A percentile compares a stretch with the other conserved stretches of the same genome.
Evolutionary conservation across 2,329 filamentous ascomycete genomes (phyloP).

Genomic region (Diaporthe citri): DNA sequence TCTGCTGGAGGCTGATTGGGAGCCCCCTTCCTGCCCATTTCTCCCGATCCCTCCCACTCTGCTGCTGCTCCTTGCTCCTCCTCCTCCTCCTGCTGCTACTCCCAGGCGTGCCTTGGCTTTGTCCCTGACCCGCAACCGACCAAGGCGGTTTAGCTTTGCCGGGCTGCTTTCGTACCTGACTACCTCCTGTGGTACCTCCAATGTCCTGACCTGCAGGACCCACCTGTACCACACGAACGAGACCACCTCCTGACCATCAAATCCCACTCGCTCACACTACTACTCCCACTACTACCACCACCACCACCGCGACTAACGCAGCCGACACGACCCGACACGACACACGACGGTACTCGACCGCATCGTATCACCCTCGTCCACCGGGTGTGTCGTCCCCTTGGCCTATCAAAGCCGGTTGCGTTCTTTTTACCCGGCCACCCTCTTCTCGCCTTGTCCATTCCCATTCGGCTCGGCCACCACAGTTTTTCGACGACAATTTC

Average conservation of each 20-base stretch:
- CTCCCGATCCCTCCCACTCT: background rate
- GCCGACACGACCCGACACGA: background rate
- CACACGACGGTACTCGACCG: background rate
- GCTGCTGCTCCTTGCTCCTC: background rate
- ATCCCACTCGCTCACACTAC: background rate
- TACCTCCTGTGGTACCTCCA: background rate
- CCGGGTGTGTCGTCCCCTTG: background rate
- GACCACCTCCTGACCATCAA: slow-evolving; percentile 11
- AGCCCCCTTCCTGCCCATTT: background rate
- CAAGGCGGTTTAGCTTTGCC: slow-evolving; percentile 16
- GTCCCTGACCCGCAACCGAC: slow-evolving; percentile 13
- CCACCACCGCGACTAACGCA: background rate
- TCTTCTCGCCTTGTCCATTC: background rate
- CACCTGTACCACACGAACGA: slow-evolving; percentile 5
- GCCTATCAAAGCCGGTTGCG: background rate
- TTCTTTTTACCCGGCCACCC: background rate
- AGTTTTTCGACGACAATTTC: slow-evolving; percentile 16
- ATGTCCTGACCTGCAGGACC: slow-evolving; percentile 4
- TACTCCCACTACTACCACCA: background rate
- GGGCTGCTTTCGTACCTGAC: slow-evolving; percentile 20
- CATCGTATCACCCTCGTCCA: background rate
- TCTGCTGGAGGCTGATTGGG: background rate
- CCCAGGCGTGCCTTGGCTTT: slow-evolving; percentile 8
- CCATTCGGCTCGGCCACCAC: background rate
- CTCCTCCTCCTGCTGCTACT: background rate